Evolutionary conservation across 2,329 filamentous ascomycete genomes (phyloP), one percentile per base, ranked within the genome.

Genomic region (Paracorniculantispora psalliotae): DNA sequence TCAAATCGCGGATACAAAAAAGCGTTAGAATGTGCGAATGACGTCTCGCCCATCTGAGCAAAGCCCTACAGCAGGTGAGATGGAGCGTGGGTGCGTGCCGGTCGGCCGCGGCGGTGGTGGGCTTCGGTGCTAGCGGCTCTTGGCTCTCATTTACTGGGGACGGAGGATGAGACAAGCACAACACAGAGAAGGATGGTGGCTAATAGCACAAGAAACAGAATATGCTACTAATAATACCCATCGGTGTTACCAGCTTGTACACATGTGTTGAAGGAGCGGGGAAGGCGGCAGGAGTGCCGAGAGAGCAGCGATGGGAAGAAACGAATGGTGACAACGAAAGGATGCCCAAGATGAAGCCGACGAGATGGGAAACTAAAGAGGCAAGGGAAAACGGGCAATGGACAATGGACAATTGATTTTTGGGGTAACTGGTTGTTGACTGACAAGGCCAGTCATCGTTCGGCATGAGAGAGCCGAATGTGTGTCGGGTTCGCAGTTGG

Each of bases 401-500:
- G 33, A 37, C 33, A 37, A 37, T 37, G 33, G 33, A 37, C 33
- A 37, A 13, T 12, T 15, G n/a, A n/a, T 37, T 37, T 37, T 37
- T 37, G 33, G 33, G 33, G 33, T 37, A 37, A 15, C 4, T 15
- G 17, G 33, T n/a, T n/a, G n/a, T n/a, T 15, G 33, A 37, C 10
- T 13, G 33, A 15, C 33, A 37, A 49, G 47, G 52, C 28, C 23
- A 12, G 23, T 21, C 21, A 30, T 17, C 33, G 47, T 35, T n/a
- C 12, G 47, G n/a, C n/a, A n/a, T n/a, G n/a, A n/a, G n/a, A n/a
- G 52, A 55, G 52, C 52, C 52, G 26, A 19, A 26, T 28, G 33
- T n/a, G n/a, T n/a, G 48, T 26, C 39, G 49, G 49, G 21, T 52
- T 52, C 23, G 52, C 23, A 50, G 47, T 35, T 50, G 47, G 28